These are phyloP conservation scores for Neurospora discreta DNA, from an alignment of 495 filamentous ascomycete species.

Conservation along the genomic window DNA sequence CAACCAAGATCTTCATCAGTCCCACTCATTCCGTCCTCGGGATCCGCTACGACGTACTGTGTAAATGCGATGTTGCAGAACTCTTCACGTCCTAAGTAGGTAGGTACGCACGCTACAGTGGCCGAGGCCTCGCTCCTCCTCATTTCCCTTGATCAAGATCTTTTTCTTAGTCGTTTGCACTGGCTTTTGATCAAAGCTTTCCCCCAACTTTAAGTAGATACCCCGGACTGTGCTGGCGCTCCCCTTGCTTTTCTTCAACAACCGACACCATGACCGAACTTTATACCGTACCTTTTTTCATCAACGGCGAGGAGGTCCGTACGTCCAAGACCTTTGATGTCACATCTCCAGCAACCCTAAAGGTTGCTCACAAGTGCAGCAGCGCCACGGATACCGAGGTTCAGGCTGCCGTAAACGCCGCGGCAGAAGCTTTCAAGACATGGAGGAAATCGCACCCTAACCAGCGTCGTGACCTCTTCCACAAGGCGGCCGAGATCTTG, in stretches of 20 bases:
- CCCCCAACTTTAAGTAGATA: background rate
- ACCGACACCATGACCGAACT: constrained; percentile 7
- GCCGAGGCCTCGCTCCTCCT: background rate
- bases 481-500: constrained; percentile 60
- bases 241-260: background rate
- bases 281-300: constrained; percentile 53
- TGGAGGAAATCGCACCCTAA: constrained; percentile 57
- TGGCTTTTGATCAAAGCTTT: background rate
- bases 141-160: background rate
- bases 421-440: constrained; percentile 54
- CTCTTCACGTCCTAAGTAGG: no score
- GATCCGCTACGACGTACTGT: background rate
- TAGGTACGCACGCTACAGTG: background rate
- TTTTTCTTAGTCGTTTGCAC: background rate
- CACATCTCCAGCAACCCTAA: constrained; percentile 48
- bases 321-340: constrained; percentile 56
- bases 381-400: constrained; percentile 54
- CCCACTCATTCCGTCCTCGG: background rate
- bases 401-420: constrained; percentile 48
- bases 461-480: constrained; percentile 57
- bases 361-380: constrained; percentile 49
- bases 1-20: background rate
- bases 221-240: background rate
- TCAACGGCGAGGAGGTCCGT: constrained; percentile 56
- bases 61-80: no score